Evolutionary conservation across 169 alveolate species (phyloP).

Genomic region (Plasmodium fragile): DNA sequence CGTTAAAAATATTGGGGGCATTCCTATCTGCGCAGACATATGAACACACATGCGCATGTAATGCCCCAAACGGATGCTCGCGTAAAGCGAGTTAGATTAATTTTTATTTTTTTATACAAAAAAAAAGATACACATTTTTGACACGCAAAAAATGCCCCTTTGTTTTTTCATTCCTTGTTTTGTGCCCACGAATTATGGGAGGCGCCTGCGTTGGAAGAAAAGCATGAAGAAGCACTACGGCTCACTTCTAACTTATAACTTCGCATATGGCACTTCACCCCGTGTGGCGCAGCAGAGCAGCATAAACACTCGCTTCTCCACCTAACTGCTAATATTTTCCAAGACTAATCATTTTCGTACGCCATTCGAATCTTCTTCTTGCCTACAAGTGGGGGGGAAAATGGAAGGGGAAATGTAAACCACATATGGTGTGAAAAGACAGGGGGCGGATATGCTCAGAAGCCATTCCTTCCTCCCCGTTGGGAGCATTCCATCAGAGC

Average conservation of each 20-base stretch:
- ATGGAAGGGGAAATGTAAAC: not conserved
- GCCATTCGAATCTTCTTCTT: constrained; percentile 40
- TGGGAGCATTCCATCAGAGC: not conserved
- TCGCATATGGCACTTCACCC: not conserved
- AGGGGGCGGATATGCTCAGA: not conserved
- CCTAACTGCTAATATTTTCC: not conserved
- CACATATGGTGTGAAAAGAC: not conserved
- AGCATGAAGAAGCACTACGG: not conserved
- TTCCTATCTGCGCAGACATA: not conserved
- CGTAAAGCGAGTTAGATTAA: not conserved
- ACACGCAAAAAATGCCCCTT: not conserved
- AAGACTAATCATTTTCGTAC: constrained; percentile 21
- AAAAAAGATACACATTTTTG: not conserved
- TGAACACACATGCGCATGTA: constrained; percentile 4
- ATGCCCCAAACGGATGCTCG: not conserved
- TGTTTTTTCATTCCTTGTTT: constrained; percentile 14
- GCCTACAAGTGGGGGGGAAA: not conserved
- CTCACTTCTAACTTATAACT: not conserved
- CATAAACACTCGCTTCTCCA: not conserved
- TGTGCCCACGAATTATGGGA: not conserved
- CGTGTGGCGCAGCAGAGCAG: not conserved
- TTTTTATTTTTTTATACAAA: not conserved
- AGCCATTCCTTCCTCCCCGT: not conserved
- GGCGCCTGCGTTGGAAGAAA: not conserved
- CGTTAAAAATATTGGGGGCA: not conserved